Percentiles rank a stretch among this genome's conserved stretches.
phyloP scores from a whole-genome alignment of 441 rosid species.

The Biscutella auriculata region DNA sequence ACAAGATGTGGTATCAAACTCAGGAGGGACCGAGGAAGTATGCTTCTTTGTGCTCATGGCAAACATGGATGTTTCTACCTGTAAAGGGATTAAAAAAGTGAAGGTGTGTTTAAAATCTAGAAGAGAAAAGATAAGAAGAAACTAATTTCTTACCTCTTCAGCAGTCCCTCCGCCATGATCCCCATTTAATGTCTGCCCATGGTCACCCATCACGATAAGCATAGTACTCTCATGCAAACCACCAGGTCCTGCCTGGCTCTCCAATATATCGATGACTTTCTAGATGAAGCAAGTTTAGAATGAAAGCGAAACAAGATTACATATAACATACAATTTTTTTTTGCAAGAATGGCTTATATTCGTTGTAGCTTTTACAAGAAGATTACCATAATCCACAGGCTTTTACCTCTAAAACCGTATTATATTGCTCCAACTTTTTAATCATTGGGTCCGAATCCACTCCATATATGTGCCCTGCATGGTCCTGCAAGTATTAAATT shows the following conservation, averaged over 20 bases:
- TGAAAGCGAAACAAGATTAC: not conserved
- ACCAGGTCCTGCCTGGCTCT: slow-evolving; percentile 69
- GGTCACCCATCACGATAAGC: slow-evolving; percentile 95
- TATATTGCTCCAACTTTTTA: slow-evolving; percentile 84
- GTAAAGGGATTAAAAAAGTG: slow-evolving; percentile 20
- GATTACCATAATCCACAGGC: not conserved
- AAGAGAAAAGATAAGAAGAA: slow-evolving; percentile 1
- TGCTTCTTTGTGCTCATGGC: slow-evolving; percentile 80
- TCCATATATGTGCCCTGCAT: slow-evolving; percentile 91
- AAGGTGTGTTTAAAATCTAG: slow-evolving; percentile 7
- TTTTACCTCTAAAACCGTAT: slow-evolving; percentile 62
- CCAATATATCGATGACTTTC: slow-evolving; percentile 55
- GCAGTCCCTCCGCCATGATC: slow-evolving; percentile 98
- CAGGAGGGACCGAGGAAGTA: slow-evolving; percentile 43
- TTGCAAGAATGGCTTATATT: slow-evolving; percentile 7
- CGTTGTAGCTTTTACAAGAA: not conserved
- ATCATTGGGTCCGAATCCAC: slow-evolving; percentile 81
- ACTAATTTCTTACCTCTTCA: slow-evolving; percentile 56
- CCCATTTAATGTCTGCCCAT: slow-evolving; percentile 94
- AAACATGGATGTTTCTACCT: slow-evolving; percentile 91
- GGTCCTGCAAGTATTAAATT: slow-evolving; percentile 45
- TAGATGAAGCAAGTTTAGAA: slow-evolving; percentile 15
- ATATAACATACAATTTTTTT: not conserved
- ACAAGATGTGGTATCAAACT: slow-evolving; percentile 58
- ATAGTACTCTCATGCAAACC: slow-evolving; percentile 75